phyloP scores from a whole-genome alignment of 163 green algal genomes.

The Chloromonas sp. region DNA sequence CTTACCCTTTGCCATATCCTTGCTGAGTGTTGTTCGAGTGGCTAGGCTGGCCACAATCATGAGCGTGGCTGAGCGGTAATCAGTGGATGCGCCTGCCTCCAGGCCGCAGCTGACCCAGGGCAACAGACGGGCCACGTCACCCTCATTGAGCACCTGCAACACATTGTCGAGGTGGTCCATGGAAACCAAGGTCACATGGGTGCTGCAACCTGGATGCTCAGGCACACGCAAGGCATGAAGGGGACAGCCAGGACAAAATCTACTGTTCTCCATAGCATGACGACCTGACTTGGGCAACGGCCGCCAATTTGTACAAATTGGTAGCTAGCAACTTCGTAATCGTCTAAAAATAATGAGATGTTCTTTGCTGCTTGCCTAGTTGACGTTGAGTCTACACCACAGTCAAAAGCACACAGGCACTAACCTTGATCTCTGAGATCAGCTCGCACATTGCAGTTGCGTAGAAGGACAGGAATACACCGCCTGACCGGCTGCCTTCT shows the following conservation, averaged over 20 bases:
- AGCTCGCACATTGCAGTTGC: conserved; percentile 72
- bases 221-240: too few relatives aligned
- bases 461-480: conserved; percentile 70
- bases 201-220: too few relatives aligned
- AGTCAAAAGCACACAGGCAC: background rate
- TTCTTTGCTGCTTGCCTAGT: too few relatives aligned
- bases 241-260: too few relatives aligned
- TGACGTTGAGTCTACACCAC: too few relatives aligned
- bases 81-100: conserved; percentile 19
- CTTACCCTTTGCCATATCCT: conserved; percentile 44
- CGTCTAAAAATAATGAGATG: too few relatives aligned
- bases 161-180: background rate
- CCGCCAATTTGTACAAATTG: too few relatives aligned
- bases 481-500: background rate
- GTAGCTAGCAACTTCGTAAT: too few relatives aligned
- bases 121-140: conserved; percentile 54
- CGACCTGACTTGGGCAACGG: too few relatives aligned
- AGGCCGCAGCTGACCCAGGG: conserved; percentile 70
- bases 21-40: conserved; percentile 36
- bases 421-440: conserved; percentile 19
- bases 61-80: conserved; percentile 64
- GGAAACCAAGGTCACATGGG: too few relatives aligned
- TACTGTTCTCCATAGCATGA: too few relatives aligned
- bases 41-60: conserved; percentile 70
- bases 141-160: conserved; percentile 35